phyloP scores from a whole-genome alignment of 1,284 basidiomycete genomes.

The Serendipita sp. region DNA sequence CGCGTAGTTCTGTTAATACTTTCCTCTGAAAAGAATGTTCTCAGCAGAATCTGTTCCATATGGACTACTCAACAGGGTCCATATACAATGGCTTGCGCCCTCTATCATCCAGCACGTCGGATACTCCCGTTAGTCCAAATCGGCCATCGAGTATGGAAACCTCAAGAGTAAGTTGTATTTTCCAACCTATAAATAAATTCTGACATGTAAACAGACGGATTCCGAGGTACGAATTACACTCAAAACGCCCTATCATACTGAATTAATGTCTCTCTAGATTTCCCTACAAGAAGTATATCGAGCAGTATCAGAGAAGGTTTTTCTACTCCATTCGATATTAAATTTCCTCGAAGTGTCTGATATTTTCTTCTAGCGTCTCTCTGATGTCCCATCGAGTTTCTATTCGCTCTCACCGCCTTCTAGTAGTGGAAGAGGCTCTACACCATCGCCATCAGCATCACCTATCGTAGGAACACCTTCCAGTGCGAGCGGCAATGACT shows the following conservation, averaged over 20 bases:
- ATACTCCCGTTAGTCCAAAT: not conserved
- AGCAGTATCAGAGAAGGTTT: not conserved
- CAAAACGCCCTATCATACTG: not conserved
- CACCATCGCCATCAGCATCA: not conserved
- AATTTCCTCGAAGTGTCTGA: not conserved
- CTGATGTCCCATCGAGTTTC: not conserved
- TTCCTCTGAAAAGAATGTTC: not conserved
- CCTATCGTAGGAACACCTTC: not conserved
- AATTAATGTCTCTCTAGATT: not conserved
- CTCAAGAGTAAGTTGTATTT: not conserved
- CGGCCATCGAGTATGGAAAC: not conserved
- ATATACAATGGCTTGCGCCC: slow-evolving; percentile 2
- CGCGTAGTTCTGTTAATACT: not conserved
- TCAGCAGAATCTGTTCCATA: slow-evolving; percentile 2
- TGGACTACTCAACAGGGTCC: slow-evolving; percentile 1
- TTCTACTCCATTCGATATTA: not conserved
- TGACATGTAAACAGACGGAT: not conserved
- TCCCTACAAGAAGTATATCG: slow-evolving; percentile 2
- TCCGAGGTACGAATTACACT: not conserved
- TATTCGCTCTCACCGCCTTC: not conserved
- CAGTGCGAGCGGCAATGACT: not conserved
- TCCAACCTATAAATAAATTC: not conserved
- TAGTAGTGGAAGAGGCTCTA: not conserved
- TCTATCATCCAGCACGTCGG: not conserved
- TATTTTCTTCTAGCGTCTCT: not conserved